Base-by-base conservation (phyloP, 768 basidiomycete species). In the Xerocomus potaroensis region DNA sequence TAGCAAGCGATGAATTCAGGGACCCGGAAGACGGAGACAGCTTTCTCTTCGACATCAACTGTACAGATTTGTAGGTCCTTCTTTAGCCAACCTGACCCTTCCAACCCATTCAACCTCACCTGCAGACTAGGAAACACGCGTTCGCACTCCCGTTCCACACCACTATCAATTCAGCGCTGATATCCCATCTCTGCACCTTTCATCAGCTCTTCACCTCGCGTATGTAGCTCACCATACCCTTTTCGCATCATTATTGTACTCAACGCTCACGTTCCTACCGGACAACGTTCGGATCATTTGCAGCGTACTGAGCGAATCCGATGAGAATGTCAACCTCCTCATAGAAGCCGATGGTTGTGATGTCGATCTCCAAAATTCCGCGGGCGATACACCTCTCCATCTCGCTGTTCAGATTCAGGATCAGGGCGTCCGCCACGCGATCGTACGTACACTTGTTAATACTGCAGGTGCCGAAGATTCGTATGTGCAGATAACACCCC, bases 41-140 rank as follows among this genome's bases (percentile, higher is more conserved):
- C 19, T 64, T 63, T 38, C 31, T 62, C 16, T 67, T 63, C 27
- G 63, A 67, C 43, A 55, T 65, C 43, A 67, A 67, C 43, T 67
- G 63, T 33, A 55, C 24, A 12, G 63, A 67, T 27, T 21, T 37
- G 65, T 67, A 57, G 26, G 63, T 52, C n/a, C 18, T 26, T 30
- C 10, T 11, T 15, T 26, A n/a, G 4, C 18, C n/a, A 16, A 23
- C 24, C 4, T 11, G 11, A 4, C 27, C 41, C 22, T 15, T 22
- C 18, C 15, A 23, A 19, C 34, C 22, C 24, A 22, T 47, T 55
- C 34, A 50, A 34, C 43, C 5, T 12, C 19, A 24, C 10, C 21
- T 19, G n/a, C 41, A 65, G 65, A 19, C 41, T 41, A 21, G 61
- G 63, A 41, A 65, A 65, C 51, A 65, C 63, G 34, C 53, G 63